Percentiles rank a stretch among this genome's conserved stretches.
Conservation (phyloP, 805 yeast species). For the Wickerhamomyces bisporus region DNA sequence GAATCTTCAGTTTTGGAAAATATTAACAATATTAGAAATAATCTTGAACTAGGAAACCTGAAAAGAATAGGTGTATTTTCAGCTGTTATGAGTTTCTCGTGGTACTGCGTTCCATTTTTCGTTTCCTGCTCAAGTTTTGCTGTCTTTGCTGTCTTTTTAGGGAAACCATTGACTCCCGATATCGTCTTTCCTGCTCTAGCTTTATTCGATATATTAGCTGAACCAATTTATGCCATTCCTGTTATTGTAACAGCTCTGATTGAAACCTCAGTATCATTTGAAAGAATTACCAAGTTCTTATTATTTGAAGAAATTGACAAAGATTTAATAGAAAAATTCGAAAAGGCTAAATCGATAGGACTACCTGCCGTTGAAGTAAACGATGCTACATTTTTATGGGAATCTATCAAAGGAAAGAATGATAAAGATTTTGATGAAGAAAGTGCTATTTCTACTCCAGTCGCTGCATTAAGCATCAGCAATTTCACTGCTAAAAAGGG, state of each 20-base stretch:
- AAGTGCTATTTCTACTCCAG: constrained; percentile 5
- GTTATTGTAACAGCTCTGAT: constrained; percentile 48
- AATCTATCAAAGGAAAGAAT: constrained; percentile 19
- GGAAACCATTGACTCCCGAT: constrained; percentile 55
- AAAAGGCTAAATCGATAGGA: constrained; percentile 16
- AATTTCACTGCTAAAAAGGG: constrained; percentile 66
- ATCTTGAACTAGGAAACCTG: constrained; percentile 48
- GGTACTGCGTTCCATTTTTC: constrained; percentile 61
- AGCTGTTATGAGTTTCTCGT: constrained; percentile 46
- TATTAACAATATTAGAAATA: constrained; percentile 49
- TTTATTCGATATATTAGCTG: constrained; percentile 51
- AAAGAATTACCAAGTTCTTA: constrained; percentile 47
- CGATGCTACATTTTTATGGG: constrained; percentile 55
- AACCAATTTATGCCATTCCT: constrained; percentile 58
- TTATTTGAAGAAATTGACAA: constrained; percentile 40
- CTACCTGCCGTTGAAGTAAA: constrained; percentile 34
- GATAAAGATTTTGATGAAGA: constrained; percentile 37
- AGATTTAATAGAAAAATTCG: constrained; percentile 25
- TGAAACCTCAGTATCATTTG: constrained; percentile 55
- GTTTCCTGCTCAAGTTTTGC: constrained; percentile 61
- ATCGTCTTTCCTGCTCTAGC: constrained; percentile 66
- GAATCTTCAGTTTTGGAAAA: constrained; percentile 57
- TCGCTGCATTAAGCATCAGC: constrained; percentile 37
- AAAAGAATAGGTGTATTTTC: constrained; percentile 43
- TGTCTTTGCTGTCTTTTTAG: constrained; percentile 41